Base-by-base conservation (phyloP, 129 eudicot genomes). In the Lactuca saligna region DNA sequence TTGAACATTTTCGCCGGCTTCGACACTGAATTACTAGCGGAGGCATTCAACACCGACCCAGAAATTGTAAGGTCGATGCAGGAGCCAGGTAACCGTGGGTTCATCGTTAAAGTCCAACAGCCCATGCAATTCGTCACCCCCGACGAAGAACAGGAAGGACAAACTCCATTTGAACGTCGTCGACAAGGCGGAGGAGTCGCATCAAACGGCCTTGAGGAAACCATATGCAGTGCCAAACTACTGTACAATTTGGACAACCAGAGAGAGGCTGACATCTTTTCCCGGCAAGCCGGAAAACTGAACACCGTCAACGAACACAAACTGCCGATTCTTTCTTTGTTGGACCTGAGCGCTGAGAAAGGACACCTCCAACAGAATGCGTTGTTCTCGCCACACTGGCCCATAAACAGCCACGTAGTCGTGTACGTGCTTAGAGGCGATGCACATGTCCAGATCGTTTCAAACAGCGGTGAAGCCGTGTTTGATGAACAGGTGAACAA, bases 271-370 rank as follows among this genome's bases (percentile, higher is more conserved):
- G 91, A 88, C n/a, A 6, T 85, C 63, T 85, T 75, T 58, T 75
- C 80, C 3, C 81, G 86, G 0, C 81, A 80, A 66, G 88, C 88
- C 3, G 95, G 95, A 38, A 82, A 68, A 41, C 37, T 88, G 0
- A 78, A 75, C 79, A 13, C 55, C 2, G 86, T 69, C 1, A 82
- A 82, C 63, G 71, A 71, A 13, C 32, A 82, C 56, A 88, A 85
- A 55, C 78, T 88, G 2, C 95, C 97, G 11, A 74, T 91, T 41
- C 88, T 87, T 42, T 61, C 63, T 10, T 32, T 12, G 80, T 33
- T 91, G 71, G 91, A 83, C 78, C 11, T 87, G 66, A 83, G 89
- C 61, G 87, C 88, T 7, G 91, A 83, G 61, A 87, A 80, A 75
- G 95, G 97, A 20, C 60, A 73, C 75, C 82, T 85, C 39, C 78